Base-by-base conservation (phyloP, 306 rosid species). In the Elaeagnus macrophylla region DNA sequence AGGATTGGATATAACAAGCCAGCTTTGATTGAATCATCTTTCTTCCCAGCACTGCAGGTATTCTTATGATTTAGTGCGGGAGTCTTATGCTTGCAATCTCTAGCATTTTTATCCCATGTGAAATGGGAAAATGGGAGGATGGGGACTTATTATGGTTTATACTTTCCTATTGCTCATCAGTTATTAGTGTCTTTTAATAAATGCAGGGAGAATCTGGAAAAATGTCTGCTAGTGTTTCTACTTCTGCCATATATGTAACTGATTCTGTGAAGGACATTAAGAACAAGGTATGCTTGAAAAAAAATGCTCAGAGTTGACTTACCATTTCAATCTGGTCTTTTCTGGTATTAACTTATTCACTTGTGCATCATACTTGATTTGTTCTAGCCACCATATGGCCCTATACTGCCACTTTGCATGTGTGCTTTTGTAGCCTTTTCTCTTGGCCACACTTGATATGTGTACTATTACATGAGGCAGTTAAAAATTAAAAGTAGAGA, bases 151-250 rank as follows among this genome's bases (percentile, higher is more conserved):
- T 6, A 43, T 39, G 25, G 35, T 64, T 15, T 5, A 49, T 42
- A 46, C 25, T 38, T 16, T 32, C 19, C 54, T 37, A 19, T 25
- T 42, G 36, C n/a, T 62, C 10, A 54, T 61, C 62, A 39, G 61
- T 69, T 51, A 48, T 18, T 12, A n/a, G 37, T 39, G 55, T 58
- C 32, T 47, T 65, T 57, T 41, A 38, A 66, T 67, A 25, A 56
- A 51, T 80, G 81, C 87, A 91, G 94, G 99, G 99, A 39, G 96
- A 91, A 70, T 79, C 80, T 1, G 95, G 99, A 44, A 91, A 87
- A 71, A 87, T 91, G 99, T 91, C 99, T 2, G 95, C 99, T 14
- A 87, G 96, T 78, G 99, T 87, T 73, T 96, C 99, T 51, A 91
- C 78, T 69, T 91, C 99, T 48, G 99, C 96, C 51, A 91, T 91